Evolutionary conservation across 176 grass and related monocot genomes (phyloP).

Genomic region (Tillandsia fasciculata): DNA sequence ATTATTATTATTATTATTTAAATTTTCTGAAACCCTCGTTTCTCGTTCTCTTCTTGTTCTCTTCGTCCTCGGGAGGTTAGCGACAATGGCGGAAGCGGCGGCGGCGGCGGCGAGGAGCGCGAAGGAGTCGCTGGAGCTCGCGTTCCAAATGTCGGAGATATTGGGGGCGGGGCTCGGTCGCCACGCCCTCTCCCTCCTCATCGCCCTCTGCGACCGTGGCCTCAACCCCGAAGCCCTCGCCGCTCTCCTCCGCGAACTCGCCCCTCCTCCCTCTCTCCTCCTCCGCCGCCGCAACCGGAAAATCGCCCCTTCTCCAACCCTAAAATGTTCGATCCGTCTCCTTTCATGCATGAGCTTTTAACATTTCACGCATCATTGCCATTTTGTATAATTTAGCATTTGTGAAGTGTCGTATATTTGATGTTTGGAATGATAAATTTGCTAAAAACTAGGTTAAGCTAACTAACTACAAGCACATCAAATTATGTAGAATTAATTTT

Average conservation of each 20-base stretch:
- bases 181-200: conserved; percentile 74
- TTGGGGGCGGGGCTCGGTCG: conserved; percentile 55
- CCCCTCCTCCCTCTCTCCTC: conserved; percentile 25
- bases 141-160: conserved; percentile 71
- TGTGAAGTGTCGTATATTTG: too few species aligned
- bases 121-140: conserved; percentile 67
- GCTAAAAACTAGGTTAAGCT: too few species aligned
- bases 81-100: not conserved
- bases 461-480: too few species aligned
- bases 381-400: too few species aligned
- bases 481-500: too few species aligned
- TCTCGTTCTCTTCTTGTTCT: too few species aligned
- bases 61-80: too few species aligned
- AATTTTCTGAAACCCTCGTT: too few species aligned
- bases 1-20: too few species aligned
- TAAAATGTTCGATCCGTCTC: conserved; percentile 25
- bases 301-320: conserved; percentile 18
- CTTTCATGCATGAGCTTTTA: too few species aligned
- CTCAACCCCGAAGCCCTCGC: conserved; percentile 75
- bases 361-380: too few species aligned
- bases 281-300: not conserved
- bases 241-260: conserved; percentile 67
- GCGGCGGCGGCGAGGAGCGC: conserved; percentile 34
- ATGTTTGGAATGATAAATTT: too few species aligned
- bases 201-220: conserved; percentile 71